Base-by-base conservation (phyloP, 2,329 filamentous ascomycete species). In the Pseudovirgaria hyperparasitica region DNA sequence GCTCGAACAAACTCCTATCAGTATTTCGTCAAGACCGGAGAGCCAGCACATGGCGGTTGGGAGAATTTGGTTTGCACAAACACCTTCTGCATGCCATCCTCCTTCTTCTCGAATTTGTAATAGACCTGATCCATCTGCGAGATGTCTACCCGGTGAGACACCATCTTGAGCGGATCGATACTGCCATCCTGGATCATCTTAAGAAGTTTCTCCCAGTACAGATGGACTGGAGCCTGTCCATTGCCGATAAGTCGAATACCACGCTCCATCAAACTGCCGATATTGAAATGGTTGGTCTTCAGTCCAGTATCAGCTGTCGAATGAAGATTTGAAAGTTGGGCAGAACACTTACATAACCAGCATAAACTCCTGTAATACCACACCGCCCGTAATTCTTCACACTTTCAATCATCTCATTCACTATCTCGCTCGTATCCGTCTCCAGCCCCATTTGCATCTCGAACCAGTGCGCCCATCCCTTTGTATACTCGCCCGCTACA, bases 191-290 rank as follows among this genome's bases (percentile, higher is more conserved):
- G 66, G 34, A 92, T 78, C 47, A 63, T 62, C 34, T 68, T 57
- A 23, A 90, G 62, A n/a, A 92, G 61, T 4, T 80, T 68, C 14
- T 82, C 64, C 84, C 82, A 92, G 58, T 92, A 90, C 43, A 76
- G 70, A 42, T 87, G 81, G 0, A 92, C 81, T 0, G 82, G 82
- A 2, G 70, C 70, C 46, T 76, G 72, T 4, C 72, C 71, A 38
- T 75, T 75, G 22, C 72, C 71, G 37, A 73, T 85, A 23, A 92
- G 67, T 2, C 80, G 75, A 39, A 92, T 72, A n/a, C 82, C 82
- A 17, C 80, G 74, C 56, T 92, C 73, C 82, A 92, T 92, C 9
- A 92, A 48, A 0, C 80, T 75, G 7, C 84, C 82, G 39, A 87
- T 75, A 54, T 82, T 82, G 63, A 87, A 82, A 51, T 82, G 77